A percentile compares a stretch with the other conserved stretches of the same genome.
Evolutionary conservation across 768 basidiomycete genomes (phyloP).

Genomic region (Lentinula edodes): DNA sequence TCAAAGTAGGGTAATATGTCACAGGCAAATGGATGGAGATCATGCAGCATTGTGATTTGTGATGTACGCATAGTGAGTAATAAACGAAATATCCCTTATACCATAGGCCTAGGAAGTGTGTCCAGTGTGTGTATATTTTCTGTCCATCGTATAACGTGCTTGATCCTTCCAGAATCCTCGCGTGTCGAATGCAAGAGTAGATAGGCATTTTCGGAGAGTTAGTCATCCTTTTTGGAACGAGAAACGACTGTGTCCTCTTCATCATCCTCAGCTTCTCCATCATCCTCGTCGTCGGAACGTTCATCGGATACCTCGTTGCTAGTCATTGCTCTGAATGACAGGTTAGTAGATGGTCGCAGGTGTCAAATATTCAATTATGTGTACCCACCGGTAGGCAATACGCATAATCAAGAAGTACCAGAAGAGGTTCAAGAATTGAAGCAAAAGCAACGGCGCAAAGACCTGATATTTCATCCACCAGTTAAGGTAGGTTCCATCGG

Average conservation of each 20-base stretch:
- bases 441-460: constrained; percentile 49
- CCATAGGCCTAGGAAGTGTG: no score
- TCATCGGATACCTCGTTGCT: constrained; percentile 41
- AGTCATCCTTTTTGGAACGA: not conserved
- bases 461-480: constrained; percentile 69
- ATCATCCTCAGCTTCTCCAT: constrained; percentile 38
- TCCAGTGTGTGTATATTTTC: no score
- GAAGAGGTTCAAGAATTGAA: constrained; percentile 69
- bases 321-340: not conserved
- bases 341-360: not conserved
- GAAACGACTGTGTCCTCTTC: constrained; percentile 3
- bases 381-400: constrained; percentile 27
- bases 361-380: not conserved
- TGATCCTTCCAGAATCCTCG: no score
- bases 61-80: no score
- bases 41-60: no score
- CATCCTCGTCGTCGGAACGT: constrained; percentile 57
- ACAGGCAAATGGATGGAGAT: no score
- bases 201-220: not conserved
- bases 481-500: constrained; percentile 48
- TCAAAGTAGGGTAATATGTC: no score
- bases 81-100: no score
- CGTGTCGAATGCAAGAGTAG: no score
- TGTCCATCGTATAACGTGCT: no score
- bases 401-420: constrained; percentile 70